A percentile compares a stretch with the other conserved stretches of the same genome.
Conservation (phyloP, 148 eudicot genomes). For the Pharnaceum exiguum region DNA sequence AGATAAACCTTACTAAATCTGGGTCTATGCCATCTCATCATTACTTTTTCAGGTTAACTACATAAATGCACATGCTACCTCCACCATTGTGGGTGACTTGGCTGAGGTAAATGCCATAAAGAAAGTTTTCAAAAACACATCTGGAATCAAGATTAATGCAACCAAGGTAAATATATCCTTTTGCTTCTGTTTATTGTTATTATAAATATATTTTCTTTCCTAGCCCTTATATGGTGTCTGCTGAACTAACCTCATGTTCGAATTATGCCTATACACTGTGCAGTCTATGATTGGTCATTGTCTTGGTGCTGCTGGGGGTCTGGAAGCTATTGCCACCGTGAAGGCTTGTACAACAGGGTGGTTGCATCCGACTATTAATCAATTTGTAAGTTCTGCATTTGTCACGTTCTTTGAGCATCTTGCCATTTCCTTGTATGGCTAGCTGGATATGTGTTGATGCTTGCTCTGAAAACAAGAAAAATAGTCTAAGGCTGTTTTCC, state of each 20-base stretch:
- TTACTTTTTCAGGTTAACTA: slow-evolving; percentile 64
- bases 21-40: neutral
- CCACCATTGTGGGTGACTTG: slow-evolving; percentile 87
- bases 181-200: neutral
- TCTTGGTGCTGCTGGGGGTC: slow-evolving; percentile 96
- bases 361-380: slow-evolving; percentile 95
- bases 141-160: slow-evolving; percentile 82
- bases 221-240: no score
- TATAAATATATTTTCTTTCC: neutral
- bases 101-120: slow-evolving; percentile 96
- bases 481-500: no score
- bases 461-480: no score
- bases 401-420: neutral
- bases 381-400: slow-evolving; percentile 59
- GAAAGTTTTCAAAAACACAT: slow-evolving; percentile 87
- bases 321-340: slow-evolving; percentile 94
- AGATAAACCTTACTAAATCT: slow-evolving; percentile 1
- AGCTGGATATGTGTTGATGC: no score
- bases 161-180: slow-evolving; percentile 53
- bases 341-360: slow-evolving; percentile 89
- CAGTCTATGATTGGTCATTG: slow-evolving; percentile 99
- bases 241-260: no score
- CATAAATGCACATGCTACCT: slow-evolving; percentile 97
- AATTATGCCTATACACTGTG: neutral
- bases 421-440: no score